Evolutionary conservation across 2,329 filamentous ascomycete species (phyloP).

Genomic region (Coniella vitis): DNA sequence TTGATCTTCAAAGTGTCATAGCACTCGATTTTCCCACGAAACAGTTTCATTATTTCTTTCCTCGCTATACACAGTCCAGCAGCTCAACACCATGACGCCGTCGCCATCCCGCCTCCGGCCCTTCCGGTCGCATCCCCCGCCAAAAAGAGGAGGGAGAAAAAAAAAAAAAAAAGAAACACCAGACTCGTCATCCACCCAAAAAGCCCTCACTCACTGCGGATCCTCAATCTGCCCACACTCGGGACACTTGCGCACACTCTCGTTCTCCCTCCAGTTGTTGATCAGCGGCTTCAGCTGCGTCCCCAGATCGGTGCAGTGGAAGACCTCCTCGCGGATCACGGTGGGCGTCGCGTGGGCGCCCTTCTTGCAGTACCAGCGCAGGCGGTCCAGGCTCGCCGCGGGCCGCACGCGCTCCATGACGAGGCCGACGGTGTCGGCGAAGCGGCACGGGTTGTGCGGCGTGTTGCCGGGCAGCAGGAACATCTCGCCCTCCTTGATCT

Average conservation of each 20-base stretch:
- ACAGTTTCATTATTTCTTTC: too few relatives aligned
- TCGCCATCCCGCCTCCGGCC: background rate
- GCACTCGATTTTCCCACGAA: too few relatives aligned
- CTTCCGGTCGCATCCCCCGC: background rate
- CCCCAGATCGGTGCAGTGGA: slow-evolving; percentile 18
- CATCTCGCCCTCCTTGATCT: slow-evolving; percentile 18
- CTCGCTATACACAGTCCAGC: too few relatives aligned
- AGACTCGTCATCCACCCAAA: background rate
- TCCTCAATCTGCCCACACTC: slow-evolving; percentile 14
- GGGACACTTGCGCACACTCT: slow-evolving; percentile 15
- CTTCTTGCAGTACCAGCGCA: slow-evolving; percentile 20
- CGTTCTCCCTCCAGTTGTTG: slow-evolving; percentile 18
- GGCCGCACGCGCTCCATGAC: slow-evolving; percentile 19
- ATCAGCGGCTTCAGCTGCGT: slow-evolving; percentile 19
- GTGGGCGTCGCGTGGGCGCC: slow-evolving; percentile 17
- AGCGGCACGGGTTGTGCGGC: slow-evolving; percentile 20
- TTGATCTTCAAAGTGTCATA: too few relatives aligned
- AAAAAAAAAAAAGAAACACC: too few relatives aligned
- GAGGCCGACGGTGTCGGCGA: slow-evolving; percentile 17
- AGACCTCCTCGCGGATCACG: slow-evolving; percentile 18
- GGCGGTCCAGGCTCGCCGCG: slow-evolving; percentile 16
- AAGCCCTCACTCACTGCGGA: slow-evolving; percentile 3
- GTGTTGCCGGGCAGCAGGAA: slow-evolving; percentile 18
- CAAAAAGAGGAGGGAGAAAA: background rate
- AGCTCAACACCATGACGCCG: too few relatives aligned